phyloP scores from a whole-genome alignment of 345 rosid genomes.

The Eucalyptus tenuipes region DNA sequence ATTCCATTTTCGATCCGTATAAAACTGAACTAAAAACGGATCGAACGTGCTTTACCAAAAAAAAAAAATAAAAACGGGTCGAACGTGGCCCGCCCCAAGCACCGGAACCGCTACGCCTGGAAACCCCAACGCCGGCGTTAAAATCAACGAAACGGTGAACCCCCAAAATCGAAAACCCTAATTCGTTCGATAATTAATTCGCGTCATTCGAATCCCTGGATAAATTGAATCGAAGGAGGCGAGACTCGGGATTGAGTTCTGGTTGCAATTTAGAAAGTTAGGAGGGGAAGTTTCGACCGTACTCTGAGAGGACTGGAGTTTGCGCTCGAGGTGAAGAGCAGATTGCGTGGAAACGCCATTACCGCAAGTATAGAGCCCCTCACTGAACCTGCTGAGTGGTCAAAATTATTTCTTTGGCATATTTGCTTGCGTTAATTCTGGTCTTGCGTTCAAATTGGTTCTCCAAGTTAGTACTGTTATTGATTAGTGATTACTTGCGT shows the following conservation, averaged over 20 bases:
- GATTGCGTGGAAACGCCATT: too few relatives aligned
- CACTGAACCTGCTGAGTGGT: too few relatives aligned
- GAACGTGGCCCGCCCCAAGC: too few relatives aligned
- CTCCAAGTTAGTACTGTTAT: not conserved
- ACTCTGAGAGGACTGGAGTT: not conserved
- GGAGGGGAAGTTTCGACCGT: constrained; percentile 57
- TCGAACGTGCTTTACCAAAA: too few relatives aligned
- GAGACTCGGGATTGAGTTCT: not conserved
- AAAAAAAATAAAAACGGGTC: too few relatives aligned
- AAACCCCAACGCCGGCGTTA: constrained; percentile 56
- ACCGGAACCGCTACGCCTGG: too few relatives aligned
- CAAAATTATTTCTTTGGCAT: too few relatives aligned
- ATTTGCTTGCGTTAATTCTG: too few relatives aligned
- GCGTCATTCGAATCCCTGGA: not conserved
- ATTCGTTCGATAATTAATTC: not conserved
- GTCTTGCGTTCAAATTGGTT: not conserved
- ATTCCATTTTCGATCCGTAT: too few relatives aligned
- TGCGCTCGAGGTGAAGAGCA: too few relatives aligned
- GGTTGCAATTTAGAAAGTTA: constrained; percentile 6
- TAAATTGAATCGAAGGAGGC: not conserved
- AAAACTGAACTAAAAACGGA: too few relatives aligned
- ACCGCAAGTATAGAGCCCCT: too few relatives aligned
- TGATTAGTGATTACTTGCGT: not conserved
- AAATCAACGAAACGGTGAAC: constrained; percentile 68
- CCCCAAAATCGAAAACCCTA: not conserved